Base-by-base conservation (phyloP, 148 eudicot genomes). In the Vaccinium macrocarpon region DNA sequence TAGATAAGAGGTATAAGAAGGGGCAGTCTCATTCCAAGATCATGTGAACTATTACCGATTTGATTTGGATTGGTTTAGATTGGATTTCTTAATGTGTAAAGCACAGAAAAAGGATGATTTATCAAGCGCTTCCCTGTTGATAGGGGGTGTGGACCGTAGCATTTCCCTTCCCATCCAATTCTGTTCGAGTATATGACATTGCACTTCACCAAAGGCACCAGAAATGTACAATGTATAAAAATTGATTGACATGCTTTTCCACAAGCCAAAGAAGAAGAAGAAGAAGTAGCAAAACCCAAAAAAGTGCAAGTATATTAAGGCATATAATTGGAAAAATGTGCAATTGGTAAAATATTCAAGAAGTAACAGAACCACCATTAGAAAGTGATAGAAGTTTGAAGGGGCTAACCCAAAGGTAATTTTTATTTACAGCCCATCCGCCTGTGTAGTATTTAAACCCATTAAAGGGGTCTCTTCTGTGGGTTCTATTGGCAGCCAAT, bases 331-430 rank as follows among this genome's bases (percentile, higher is more conserved):
- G 27, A 21, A 64, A 23, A 64, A 64, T 64, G 4, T 64, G 71
- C 1, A 23, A 64, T n/a, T 23, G 12, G 25, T 64, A 8, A 25
- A 23, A 64, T n/a, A 64, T 29, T 71, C 38, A 68, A 29, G 38
- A 14, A 13, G 35, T 48, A 50, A 76, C 18, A 4, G 8, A 75
- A 75, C 7, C 29, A 1, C 16, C 57, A 14, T 46, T 25, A 51
- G 27, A 14, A 23, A 78, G 7, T 50, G 57, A 52, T 25, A 23
- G 5, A 78, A 56, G 48, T 79, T 55, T 79, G 11, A 83, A 80
- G 68, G 74, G 42, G 81, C 93, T 83, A 85, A 91, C 93, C 82
- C 86, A 86, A 66, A 87, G 78, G 82, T 91, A 91, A 88, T 89
- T 90, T 70, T 53, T 71, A 35, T 87, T 83, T 57, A 68, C 82